phyloP scores from a whole-genome alignment of 495 filamentous ascomycete genomes.

The Penicillium alfredii region DNA sequence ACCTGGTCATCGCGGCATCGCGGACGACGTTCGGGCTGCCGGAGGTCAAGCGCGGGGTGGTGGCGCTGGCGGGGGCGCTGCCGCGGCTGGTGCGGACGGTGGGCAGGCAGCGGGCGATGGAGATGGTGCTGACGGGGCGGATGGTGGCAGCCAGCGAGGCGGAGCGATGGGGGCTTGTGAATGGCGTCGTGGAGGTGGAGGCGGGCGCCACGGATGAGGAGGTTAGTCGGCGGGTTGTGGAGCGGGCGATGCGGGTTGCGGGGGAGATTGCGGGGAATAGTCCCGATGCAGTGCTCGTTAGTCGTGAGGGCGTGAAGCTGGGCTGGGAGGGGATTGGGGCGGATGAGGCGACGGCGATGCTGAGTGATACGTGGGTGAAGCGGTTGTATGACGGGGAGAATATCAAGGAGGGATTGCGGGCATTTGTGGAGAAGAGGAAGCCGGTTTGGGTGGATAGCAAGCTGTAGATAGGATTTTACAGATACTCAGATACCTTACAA shows the following conservation, averaged over 20 bases:
- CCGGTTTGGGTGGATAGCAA: conserved; percentile 74
- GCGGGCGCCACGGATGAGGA: conserved; percentile 33
- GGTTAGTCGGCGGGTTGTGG: conserved; percentile 27
- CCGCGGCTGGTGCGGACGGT: conserved; percentile 63
- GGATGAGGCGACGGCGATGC: conserved; percentile 54
- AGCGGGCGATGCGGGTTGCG: conserved; percentile 49
- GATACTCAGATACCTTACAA: conserved; percentile 1
- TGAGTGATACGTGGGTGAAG: conserved; percentile 53
- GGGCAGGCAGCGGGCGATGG: conserved; percentile 65
- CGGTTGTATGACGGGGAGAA: conserved; percentile 67
- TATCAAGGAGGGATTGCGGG: conserved; percentile 69
- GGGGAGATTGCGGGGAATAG: conserved; percentile 48
- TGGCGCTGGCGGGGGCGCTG: conserved; percentile 65
- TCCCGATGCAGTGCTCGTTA: conserved; percentile 70
- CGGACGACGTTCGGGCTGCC: conserved; percentile 57
- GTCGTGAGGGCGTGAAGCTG: conserved; percentile 60
- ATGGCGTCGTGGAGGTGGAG: conserved; percentile 55
- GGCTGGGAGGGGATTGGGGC: conserved; percentile 66
- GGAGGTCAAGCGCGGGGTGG: conserved; percentile 67
- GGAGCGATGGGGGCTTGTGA: conserved; percentile 63
- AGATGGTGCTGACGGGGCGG: conserved; percentile 67
- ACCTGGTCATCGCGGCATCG: conserved; percentile 57
- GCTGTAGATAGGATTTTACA: conserved; percentile 39
- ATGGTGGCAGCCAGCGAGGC: conserved; percentile 53
- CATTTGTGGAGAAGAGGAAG: conserved; percentile 78